Evolutionary conservation across 225 moss, liverwort and hornwort genomes (phyloP).

Genomic region (Marchantia polymorpha): DNA sequence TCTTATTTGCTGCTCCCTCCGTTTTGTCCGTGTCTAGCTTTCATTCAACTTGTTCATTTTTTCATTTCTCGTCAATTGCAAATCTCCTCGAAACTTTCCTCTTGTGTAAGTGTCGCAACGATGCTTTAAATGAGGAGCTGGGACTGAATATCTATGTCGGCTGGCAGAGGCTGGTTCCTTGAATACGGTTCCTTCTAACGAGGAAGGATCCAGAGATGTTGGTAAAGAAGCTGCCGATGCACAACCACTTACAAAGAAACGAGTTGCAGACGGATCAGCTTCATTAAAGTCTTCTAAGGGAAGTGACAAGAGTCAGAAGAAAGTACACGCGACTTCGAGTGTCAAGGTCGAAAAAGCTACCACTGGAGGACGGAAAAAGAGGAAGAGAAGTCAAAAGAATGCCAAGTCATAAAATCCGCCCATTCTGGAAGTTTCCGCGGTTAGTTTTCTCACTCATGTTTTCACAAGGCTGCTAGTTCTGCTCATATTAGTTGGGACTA

Average conservation of each 20-base stretch:
- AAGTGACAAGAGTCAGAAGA: background rate
- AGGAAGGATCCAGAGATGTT: background rate
- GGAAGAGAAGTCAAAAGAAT: background rate
- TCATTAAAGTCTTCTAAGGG: background rate
- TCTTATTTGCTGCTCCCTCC: background rate
- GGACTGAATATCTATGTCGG: background rate
- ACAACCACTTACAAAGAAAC: background rate
- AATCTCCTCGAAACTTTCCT: no score
- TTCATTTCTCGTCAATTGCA: no score
- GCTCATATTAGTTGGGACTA: no score
- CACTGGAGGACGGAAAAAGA: slow-evolving; percentile 1
- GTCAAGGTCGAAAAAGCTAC: slow-evolving; percentile 4
- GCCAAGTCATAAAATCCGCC: background rate
- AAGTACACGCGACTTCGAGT: background rate
- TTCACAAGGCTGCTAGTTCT: no score
- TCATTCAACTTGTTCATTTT: no score
- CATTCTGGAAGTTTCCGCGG: background rate
- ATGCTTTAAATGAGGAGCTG: background rate
- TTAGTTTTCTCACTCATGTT: background rate
- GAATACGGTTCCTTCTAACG: background rate
- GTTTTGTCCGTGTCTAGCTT: no score
- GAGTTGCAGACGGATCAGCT: background rate
- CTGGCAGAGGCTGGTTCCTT: background rate
- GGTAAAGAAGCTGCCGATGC: background rate
- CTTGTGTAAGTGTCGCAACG: background rate